Percentiles rank a stretch among this genome's conserved stretches.
phyloP scores from a whole-genome alignment of 306 rosid genomes.

The Vigna radiata region DNA sequence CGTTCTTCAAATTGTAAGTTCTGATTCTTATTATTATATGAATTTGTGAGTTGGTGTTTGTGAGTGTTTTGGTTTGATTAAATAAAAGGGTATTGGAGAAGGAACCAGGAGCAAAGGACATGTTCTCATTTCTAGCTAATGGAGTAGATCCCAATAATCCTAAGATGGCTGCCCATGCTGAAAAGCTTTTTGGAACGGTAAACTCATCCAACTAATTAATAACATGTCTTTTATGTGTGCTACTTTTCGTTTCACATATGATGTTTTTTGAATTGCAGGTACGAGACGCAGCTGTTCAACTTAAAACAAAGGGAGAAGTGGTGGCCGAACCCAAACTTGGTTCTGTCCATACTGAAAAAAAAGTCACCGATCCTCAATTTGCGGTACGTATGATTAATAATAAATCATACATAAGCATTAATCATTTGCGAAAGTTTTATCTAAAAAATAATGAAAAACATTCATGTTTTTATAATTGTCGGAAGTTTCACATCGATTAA shows the following conservation, averaged over 20 bases:
- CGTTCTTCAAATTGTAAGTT: conserved; percentile 44
- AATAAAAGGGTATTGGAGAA: conserved; percentile 44
- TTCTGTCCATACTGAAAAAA: conserved; percentile 31
- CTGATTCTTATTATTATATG: neutral
- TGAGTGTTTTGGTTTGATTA: neutral
- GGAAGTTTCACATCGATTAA: too few species aligned
- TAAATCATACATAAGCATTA: neutral
- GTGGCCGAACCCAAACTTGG: conserved; percentile 13
- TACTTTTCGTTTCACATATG: neutral
- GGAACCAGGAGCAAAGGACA: conserved; percentile 31
- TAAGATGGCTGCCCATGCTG: conserved; percentile 28
- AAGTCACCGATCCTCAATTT: conserved; percentile 38
- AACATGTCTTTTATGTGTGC: too few species aligned
- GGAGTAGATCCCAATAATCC: conserved; percentile 35
- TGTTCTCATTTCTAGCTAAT: conserved; percentile 42
- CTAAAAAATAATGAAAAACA: too few species aligned
- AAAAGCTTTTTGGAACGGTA: conserved; percentile 45
- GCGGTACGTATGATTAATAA: conserved; percentile 21
- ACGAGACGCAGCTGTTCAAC: conserved; percentile 35
- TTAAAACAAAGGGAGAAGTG: conserved; percentile 30
- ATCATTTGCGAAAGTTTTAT: too few species aligned
- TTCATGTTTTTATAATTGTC: too few species aligned
- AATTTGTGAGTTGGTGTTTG: neutral
- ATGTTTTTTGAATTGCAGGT: neutral
- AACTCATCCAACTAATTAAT: neutral